Percentiles rank a stretch among this genome's conserved stretches.
These are phyloP conservation scores for Polytrichum commune DNA, from an alignment of 225 moss, liverwort and hornwort genomes.

Conservation along the genomic window DNA sequence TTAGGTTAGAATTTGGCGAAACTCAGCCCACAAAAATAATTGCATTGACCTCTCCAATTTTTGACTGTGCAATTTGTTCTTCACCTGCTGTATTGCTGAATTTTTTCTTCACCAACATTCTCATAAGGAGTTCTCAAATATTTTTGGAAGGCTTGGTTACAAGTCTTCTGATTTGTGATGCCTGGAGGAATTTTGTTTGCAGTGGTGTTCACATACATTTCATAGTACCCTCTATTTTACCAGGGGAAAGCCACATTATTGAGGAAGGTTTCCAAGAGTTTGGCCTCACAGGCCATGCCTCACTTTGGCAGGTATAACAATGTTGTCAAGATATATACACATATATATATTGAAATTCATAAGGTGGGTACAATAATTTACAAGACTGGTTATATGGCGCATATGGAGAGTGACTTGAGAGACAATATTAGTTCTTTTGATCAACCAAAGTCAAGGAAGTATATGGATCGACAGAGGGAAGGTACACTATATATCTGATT, in stretches of 20 bases:
- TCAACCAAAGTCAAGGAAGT: too few species aligned
- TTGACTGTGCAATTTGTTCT: not conserved
- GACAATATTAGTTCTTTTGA: too few species aligned
- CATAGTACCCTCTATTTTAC: conserved; percentile 66
- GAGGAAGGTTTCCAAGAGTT: conserved; percentile 51
- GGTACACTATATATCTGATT: too few species aligned
- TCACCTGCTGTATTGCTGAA: not conserved
- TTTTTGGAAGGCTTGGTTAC: not conserved
- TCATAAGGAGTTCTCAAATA: not conserved
- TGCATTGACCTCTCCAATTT: too few species aligned
- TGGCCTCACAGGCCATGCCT: conserved; percentile 41
- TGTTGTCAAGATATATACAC: not conserved
- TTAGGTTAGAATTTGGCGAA: too few species aligned
- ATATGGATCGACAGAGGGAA: too few species aligned
- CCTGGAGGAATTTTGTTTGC: not conserved
- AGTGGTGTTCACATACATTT: conserved; percentile 44
- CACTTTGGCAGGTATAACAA: conserved; percentile 58
- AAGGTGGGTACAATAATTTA: too few species aligned
- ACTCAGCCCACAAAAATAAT: too few species aligned
- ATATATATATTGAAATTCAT: too few species aligned
- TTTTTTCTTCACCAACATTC: not conserved
- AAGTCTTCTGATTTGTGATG: not conserved
- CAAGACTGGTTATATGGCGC: too few species aligned
- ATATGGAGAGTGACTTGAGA: too few species aligned
- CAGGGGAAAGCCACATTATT: conserved; percentile 43